phyloP scores from a whole-genome alignment of 2,329 filamentous ascomycete genomes.

The Cadophora luteo-olivacea region DNA sequence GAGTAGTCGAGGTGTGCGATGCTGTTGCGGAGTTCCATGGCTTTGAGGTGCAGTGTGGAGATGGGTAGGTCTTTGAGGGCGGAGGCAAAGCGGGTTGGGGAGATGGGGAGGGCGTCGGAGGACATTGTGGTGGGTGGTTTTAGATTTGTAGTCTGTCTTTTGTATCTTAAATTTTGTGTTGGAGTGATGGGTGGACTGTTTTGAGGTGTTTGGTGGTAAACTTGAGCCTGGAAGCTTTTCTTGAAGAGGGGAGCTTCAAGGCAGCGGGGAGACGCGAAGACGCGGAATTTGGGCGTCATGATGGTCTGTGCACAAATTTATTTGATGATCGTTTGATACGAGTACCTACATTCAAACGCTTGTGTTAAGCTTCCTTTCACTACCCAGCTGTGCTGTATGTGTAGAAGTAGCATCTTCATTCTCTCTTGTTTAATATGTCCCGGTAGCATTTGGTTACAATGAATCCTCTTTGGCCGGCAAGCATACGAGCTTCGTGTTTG shows the following conservation, averaged over 20 bases:
- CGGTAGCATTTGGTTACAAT: slow-evolving; percentile 33
- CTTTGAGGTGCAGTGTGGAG: slow-evolving; percentile 71
- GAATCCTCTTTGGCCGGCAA: slow-evolving; percentile 38
- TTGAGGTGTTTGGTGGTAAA: neutral
- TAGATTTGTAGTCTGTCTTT: neutral
- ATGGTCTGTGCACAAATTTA: slow-evolving; percentile 17
- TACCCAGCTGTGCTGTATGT: neutral
- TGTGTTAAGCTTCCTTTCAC: neutral
- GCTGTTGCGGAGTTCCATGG: slow-evolving; percentile 76
- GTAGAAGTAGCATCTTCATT: too few relatives aligned
- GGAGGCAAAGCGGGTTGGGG: slow-evolving; percentile 66
- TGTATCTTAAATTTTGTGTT: neutral
- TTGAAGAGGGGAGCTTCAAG: slow-evolving; percentile 8
- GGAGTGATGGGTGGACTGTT: neutral
- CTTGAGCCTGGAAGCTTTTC: neutral
- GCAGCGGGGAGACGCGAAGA: slow-evolving; percentile 25
- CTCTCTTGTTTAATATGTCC: slow-evolving; percentile 23
- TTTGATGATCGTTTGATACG: neutral
- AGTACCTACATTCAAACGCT: neutral
- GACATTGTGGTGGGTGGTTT: slow-evolving; percentile 61
- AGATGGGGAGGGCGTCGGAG: slow-evolving; percentile 66
- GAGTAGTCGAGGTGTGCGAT: slow-evolving; percentile 77
- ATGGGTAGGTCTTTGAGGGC: slow-evolving; percentile 72
- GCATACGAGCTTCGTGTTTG: slow-evolving; percentile 37
- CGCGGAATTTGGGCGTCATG: slow-evolving; percentile 20